phyloP scores from a whole-genome alignment of 208 protist species.

The Hexamita inflata region DNA sequence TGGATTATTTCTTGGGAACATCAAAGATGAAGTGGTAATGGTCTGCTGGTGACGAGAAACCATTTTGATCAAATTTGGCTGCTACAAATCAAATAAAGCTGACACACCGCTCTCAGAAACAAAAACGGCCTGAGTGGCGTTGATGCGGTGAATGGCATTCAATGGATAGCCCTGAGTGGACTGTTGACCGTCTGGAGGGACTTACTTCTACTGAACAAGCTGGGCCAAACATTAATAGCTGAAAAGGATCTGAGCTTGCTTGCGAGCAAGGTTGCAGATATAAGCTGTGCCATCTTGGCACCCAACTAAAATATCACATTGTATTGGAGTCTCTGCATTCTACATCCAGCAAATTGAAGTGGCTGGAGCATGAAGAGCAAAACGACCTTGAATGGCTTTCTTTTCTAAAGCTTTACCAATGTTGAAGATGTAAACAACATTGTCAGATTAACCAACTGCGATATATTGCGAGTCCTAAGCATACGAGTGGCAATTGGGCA shows the following conservation, averaged over 20 bases:
- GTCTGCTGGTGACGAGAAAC: not conserved
- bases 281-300: not conserved
- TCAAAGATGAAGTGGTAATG: not conserved
- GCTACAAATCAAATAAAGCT: not conserved
- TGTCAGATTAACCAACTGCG: conserved; percentile 14
- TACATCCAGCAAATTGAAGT: not conserved
- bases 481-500: not conserved
- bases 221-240: not conserved
- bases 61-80: not conserved
- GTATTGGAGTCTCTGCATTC: not conserved
- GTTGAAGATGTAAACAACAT: conserved; percentile 1
- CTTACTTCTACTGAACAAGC: not conserved
- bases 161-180: too few relatives aligned
- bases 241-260: not conserved
- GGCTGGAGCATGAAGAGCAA: not conserved
- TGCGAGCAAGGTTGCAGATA: not conserved
- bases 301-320: not conserved
- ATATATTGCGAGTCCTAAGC: not conserved
- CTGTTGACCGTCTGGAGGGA: not conserved
- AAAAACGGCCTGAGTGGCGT: not conserved
- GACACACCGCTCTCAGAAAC: not conserved
- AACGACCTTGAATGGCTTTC: not conserved
- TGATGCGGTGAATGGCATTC: not conserved
- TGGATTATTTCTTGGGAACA: not conserved
- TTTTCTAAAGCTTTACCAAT: conserved; percentile 15